phyloP scores from a whole-genome alignment of 305 asterid species.

The Solanum hybrid region DNA sequence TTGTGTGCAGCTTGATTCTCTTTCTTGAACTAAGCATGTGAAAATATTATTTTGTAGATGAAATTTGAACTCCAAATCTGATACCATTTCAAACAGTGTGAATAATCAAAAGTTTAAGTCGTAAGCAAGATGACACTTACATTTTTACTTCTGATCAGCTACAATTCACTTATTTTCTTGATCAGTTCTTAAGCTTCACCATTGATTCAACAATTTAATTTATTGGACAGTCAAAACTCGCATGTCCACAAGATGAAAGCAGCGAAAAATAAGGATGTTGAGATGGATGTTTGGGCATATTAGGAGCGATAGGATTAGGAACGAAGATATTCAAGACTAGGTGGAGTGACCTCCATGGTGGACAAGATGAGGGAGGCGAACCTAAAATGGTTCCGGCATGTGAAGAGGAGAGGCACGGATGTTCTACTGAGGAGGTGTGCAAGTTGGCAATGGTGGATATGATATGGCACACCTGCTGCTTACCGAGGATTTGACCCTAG shows the following conservation, averaged over 20 bases:
- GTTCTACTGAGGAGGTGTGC: background rate
- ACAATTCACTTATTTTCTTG: background rate
- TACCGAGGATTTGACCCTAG: background rate
- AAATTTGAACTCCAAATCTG: background rate
- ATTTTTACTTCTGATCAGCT: background rate
- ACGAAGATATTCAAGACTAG: background rate
- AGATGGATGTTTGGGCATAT: background rate
- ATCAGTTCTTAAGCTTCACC: background rate
- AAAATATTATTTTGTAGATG: background rate
- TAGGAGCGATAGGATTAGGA: background rate
- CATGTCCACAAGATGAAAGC: background rate
- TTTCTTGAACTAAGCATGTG: background rate
- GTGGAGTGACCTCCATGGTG: background rate
- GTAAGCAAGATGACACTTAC: background rate
- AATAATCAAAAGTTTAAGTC: background rate
- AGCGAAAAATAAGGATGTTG: background rate
- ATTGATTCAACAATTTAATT: background rate
- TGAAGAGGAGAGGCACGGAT: background rate
- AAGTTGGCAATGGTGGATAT: background rate
- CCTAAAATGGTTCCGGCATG: background rate
- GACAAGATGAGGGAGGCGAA: background rate
- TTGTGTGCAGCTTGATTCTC: background rate
- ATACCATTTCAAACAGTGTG: background rate
- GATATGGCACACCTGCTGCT: background rate
- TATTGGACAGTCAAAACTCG: background rate